Base-by-base conservation (phyloP, 169 alveolate species). In the Cryptosporidium felis region DNA sequence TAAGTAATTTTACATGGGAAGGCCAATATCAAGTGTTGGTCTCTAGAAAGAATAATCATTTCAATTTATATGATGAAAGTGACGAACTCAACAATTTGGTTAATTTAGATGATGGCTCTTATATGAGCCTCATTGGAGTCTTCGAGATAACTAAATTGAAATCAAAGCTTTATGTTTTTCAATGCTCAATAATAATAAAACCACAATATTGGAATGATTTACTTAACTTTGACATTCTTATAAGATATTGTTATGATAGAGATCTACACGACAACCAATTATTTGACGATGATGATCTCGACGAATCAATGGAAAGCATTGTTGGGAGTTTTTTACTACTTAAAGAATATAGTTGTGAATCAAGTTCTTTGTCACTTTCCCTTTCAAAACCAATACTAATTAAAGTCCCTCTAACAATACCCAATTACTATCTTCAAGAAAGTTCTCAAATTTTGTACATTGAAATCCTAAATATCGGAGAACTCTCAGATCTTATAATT, bases 1-100 rank as follows among this genome's bases (percentile, higher is more conserved):
- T 74, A 36, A 74, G 60, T 18, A 74, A 74, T 56, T 74, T 74
- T 74, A 56, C 74, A 38, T 74, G 85, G 85, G 85, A 74, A 23
- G 85, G 85, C 1, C 85, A 74, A 18, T 74, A 74, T 23, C 85
- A 74, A 18, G 67, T 49, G 4, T 49, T 74, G 58, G 42, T 53
- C 12, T 21, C 59, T 0, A 74, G 56, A 4, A 30, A 74, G 40
- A 74, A 74, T 36, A 49, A 49, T 16, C 16, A 47, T 32, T 10
- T 36, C 10, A 44, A 74, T 5, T 23, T 56, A 21, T 53, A 38
- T 53, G 28, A 74, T 44, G 81, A 65, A 4, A 62, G 62, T 3
- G 36, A 47, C 14, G 81, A 65, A 28, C 4, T 3, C 5, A 40
- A 30, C 12, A 65, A 30, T 46, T 28, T 65, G 23, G 36, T 74